These are phyloP conservation scores for Hyaloscypha hepaticicola DNA, from an alignment of 495 filamentous ascomycete species.

Conservation along the genomic window DNA sequence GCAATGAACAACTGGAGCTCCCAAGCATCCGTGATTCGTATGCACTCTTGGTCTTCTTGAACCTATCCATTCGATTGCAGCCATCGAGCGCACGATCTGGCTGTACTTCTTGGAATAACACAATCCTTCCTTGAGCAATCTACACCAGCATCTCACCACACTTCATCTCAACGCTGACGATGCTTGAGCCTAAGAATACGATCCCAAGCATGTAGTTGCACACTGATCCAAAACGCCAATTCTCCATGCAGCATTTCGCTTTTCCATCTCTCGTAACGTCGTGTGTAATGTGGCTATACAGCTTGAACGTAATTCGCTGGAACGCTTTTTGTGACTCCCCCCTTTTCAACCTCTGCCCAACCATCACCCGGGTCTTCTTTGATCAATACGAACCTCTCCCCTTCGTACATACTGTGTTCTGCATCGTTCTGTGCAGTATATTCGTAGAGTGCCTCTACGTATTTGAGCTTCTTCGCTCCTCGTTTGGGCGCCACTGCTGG, in stretches of 20 bases:
- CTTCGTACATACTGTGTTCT: conserved; percentile 87
- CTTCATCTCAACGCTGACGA: neutral
- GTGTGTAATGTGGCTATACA: conserved; percentile 43
- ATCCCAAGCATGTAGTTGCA: neutral
- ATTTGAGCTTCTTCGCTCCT: conserved; percentile 92
- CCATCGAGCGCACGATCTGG: neutral
- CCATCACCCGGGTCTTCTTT: conserved; percentile 85
- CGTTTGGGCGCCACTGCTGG: conserved; percentile 89
- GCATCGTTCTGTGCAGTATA: conserved; percentile 82
- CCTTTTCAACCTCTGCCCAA: conserved; percentile 94
- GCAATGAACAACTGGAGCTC: neutral
- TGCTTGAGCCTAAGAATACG: neutral
- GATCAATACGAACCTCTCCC: conserved; percentile 87
- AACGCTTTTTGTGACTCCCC: conserved; percentile 86
- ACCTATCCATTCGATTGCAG: neutral
- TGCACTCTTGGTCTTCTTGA: neutral
- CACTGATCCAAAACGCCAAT: neutral
- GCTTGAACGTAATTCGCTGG: conserved; percentile 90
- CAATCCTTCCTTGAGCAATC: neutral
- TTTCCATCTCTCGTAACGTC: neutral
- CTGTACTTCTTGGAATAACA: neutral
- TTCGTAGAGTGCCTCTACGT: conserved; percentile 90
- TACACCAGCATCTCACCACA: neutral
- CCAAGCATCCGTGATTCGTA: neutral
- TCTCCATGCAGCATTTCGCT: conserved; percentile 9